Base-by-base conservation (phyloP, 306 rosid species). In the Delonix regia region DNA sequence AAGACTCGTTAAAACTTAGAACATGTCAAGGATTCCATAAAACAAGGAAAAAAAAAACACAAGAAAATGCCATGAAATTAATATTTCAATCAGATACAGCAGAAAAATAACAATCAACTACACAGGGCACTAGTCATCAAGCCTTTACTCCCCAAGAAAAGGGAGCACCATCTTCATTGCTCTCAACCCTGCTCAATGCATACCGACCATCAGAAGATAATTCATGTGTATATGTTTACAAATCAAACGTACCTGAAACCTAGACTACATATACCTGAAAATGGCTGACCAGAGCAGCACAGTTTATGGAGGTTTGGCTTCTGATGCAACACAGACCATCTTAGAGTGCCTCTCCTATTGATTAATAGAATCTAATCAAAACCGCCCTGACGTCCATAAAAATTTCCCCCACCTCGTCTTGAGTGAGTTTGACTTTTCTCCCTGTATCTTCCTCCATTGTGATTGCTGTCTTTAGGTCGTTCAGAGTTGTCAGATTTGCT, bases 341-440 rank as follows among this genome's bases (percentile, higher is more conserved):
- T 44, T 33, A 28, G 39, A 44, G 19, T 55, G 45, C 76, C 73
- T 30, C n/a, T 19, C 30, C 78, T 62, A 73, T 82, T 79, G 72
- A 84, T 81, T 84, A 75, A 62, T 82, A 75, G 77, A 74, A 52
- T 84, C 90, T 85, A 86, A 86, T 84, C 87, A 64, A 70, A 62
- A 21, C 75, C 89, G 36, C 64, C 87, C 79, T 83, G 90, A 19
- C 88, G 88, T 62, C 86, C 88, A 71, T 85, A 59, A 52, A 85
- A 83, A 85, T 86, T 91, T 3, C 90, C 99, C 42, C 92, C 97
- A 65, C 93, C 93, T 71, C 88, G 91, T 79, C 98, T 86, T 3
- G 89, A 83, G 53, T 91, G 90, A 56, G 75, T 88, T 81, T 81
- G 98, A 75, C 87, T 89, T 74, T 95, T 93, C 79, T 89, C 98